Conservation (phyloP, 257 asterid species). For the Fraxinus cuspidata region DNA sequence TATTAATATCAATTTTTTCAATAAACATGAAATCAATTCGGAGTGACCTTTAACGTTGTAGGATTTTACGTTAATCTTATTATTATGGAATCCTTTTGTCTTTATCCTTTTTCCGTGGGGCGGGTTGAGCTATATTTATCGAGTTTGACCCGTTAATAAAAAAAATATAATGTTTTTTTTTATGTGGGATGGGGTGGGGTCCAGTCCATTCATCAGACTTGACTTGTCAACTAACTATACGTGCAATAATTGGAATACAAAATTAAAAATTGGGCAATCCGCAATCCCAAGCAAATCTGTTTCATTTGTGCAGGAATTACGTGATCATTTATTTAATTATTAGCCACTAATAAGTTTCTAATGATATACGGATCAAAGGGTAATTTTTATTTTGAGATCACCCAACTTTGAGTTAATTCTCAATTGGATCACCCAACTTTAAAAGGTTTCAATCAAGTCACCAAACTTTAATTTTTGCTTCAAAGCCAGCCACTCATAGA, state of each 20-base stretch:
- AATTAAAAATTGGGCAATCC: not conserved
- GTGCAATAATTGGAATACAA: not conserved
- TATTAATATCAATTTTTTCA: not conserved
- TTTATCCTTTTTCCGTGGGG: too few species aligned
- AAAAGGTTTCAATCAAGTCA: not conserved
- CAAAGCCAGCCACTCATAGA: not conserved
- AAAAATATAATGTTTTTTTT: too few species aligned
- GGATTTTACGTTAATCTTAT: too few species aligned
- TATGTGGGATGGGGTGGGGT: not conserved
- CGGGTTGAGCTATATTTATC: too few species aligned
- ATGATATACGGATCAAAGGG: constrained; percentile 11
- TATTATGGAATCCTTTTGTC: too few species aligned
- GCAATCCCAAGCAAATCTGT: not conserved
- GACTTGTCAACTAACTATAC: not conserved
- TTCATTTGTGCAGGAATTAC: not conserved
- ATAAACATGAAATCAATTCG: not conserved
- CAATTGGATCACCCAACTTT: not conserved
- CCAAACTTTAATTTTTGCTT: not conserved
- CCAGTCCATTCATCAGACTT: not conserved
- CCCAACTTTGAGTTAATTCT: not conserved
- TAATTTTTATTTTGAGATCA: not conserved
- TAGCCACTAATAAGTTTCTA: constrained; percentile 21
- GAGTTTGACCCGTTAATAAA: too few species aligned
- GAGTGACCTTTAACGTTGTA: too few species aligned
- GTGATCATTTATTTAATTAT: constrained; percentile 1